These are phyloP conservation scores for Boletellus sp. DNA, from an alignment of 1,284 basidiomycete species.

Conservation along the genomic window DNA sequence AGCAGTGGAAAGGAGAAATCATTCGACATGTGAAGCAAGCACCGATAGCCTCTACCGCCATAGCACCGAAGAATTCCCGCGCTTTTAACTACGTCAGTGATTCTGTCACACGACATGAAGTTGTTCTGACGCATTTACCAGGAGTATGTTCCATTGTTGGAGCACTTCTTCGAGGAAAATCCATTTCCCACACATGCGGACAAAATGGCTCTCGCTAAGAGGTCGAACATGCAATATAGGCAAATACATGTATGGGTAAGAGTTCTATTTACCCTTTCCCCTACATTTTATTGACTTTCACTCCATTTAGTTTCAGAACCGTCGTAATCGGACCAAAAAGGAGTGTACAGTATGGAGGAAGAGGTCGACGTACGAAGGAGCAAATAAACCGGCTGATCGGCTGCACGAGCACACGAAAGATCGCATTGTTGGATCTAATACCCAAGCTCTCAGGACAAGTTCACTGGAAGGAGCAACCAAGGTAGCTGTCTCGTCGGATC, in stretches of 20 bases:
- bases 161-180: slow-evolving; percentile 46
- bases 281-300: not conserved
- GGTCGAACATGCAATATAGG: slow-evolving; percentile 44
- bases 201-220: slow-evolving; percentile 40
- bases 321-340: slow-evolving; percentile 20
- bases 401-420: not conserved
- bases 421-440: not conserved
- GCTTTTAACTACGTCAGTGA: slow-evolving; percentile 11
- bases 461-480: not conserved
- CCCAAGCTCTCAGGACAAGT: accelerated
- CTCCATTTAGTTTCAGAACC: slow-evolving; percentile 18
- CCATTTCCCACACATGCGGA: slow-evolving; percentile 48
- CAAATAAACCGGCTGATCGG: not conserved
- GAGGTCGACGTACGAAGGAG: not conserved
- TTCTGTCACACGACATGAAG: too few species aligned
- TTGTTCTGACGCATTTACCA: slow-evolving; percentile 8
- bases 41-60: accelerated
- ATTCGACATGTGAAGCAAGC: not conserved
- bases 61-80: not conserved
- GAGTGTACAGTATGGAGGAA: not conserved
- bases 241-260: slow-evolving; percentile 62
- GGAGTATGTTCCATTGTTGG: slow-evolving; percentile 47
- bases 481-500: slow-evolving; percentile 1
- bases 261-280: not conserved
- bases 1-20: slow-evolving; percentile 9